Evolutionary conservation across 2,329 filamentous ascomycete genomes (phyloP), one percentile per base, ranked within the genome.

Genomic region (Pezicula neosporulosa): DNA sequence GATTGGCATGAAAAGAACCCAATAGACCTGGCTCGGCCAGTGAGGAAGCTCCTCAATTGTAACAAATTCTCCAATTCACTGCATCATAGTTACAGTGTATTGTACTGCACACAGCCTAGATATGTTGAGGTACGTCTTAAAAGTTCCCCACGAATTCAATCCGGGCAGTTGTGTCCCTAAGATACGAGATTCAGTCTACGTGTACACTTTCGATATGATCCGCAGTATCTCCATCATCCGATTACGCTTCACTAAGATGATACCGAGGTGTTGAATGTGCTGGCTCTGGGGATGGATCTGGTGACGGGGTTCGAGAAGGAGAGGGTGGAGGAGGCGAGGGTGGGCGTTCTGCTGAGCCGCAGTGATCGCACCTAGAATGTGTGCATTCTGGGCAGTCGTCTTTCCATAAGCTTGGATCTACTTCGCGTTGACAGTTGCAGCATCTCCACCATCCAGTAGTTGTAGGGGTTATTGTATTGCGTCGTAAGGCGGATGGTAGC

Each of bases 401-500:
- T n/a, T 47, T 50, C 38, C 37, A 51, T 6, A n/a, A 21, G 0
- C n/a, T 28, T 9, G 49, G 30, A 37, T 59, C 53, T 10, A 60
- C 36, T 47, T 59, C 47, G 3, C 39, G 44, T 3, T 15, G 3
- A 30, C 53, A 55, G 13, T 18, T 4, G 38, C 56, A 58, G 47
- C 52, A 58, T 8, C 12, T 18, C 59, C 59, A 61, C 56, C 52
- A 60, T 16, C 48, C 49, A 4, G 3, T 6, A 18, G 46, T 50
- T n/a, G 8, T 8, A 37, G 43, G 43, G 3, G 30, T 33, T 7
- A 3, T 28, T n/a, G 16, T 33, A 38, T 19, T 18, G 38, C 24
- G 18, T 19, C 4, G 16, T 19, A 18, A 15, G 13, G 18, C 10
- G 28, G 4, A 13, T 9, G 15, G 37, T 19, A 39, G 37, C 37